A percentile compares a stretch with the other conserved stretches of the same genome.
Evolutionary conservation across 169 alveolate genomes (phyloP).

Genomic region (Cryptosporidium bovis): DNA sequence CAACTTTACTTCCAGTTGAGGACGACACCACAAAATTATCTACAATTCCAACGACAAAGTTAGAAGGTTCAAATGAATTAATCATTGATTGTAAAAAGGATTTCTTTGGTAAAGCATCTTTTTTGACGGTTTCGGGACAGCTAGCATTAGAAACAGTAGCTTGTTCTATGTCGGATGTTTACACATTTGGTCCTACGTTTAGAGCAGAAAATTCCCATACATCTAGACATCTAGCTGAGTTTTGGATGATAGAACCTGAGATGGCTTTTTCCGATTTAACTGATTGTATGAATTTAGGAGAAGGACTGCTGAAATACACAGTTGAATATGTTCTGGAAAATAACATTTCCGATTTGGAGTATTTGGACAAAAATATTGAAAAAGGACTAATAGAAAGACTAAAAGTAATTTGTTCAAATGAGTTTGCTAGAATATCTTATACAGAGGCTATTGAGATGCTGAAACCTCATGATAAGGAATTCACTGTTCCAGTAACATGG

Average conservation of each 20-base stretch:
- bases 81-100: conserved; percentile 91
- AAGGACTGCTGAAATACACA: conserved; percentile 94
- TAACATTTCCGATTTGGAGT: conserved; percentile 91
- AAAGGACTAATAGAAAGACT: conserved; percentile 91
- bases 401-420: conserved; percentile 84
- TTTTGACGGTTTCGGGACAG: conserved; percentile 98
- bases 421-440: conserved; percentile 95
- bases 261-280: conserved; percentile 93
- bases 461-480: conserved; percentile 79
- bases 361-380: conserved; percentile 88
- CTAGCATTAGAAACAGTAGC: conserved; percentile 94
- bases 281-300: conserved; percentile 96
- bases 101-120: conserved; percentile 95
- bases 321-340: conserved; percentile 91
- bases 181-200: conserved; percentile 99
- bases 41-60: conserved; percentile 3
- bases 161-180: conserved; percentile 96
- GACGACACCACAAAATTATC: not conserved
- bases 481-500: conserved; percentile 84
- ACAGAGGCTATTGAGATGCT: conserved; percentile 95
- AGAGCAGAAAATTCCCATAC: conserved; percentile 99
- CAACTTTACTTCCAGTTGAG: conserved; percentile 87
- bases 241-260: conserved; percentile 99
- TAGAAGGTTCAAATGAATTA: conserved; percentile 76
- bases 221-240: conserved; percentile 97